Evolutionary conservation across 2,329 filamentous ascomycete species (phyloP).

Genomic region (Claviceps lovelessii): DNA sequence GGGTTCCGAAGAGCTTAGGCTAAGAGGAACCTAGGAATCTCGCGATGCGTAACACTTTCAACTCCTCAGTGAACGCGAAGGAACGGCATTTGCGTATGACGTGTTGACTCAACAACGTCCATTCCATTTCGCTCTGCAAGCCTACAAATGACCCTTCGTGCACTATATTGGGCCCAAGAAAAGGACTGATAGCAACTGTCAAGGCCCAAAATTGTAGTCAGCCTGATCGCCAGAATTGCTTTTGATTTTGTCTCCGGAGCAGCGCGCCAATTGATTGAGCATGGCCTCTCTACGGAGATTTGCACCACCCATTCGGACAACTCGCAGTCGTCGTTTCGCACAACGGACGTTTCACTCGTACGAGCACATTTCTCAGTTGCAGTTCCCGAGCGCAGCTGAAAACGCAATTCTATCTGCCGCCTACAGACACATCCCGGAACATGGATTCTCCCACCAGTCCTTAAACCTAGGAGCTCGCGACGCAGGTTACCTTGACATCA

Average conservation of each 20-base stretch:
- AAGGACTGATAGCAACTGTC: too few relatives aligned
- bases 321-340: neutral
- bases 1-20: too few relatives aligned
- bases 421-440: slow-evolving; percentile 58
- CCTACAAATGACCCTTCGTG: too few relatives aligned
- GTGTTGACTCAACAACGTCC: too few relatives aligned
- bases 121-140: too few relatives aligned
- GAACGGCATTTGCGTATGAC: too few relatives aligned
- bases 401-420: slow-evolving; percentile 68
- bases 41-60: too few relatives aligned
- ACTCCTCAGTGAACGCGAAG: too few relatives aligned
- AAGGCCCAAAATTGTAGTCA: neutral
- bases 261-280: neutral
- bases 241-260: neutral
- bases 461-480: slow-evolving; percentile 69
- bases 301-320: neutral
- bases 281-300: neutral
- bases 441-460: slow-evolving; percentile 67
- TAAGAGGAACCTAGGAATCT: too few relatives aligned
- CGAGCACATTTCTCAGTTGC: slow-evolving; percentile 45
- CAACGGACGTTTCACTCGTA: slow-evolving; percentile 52
- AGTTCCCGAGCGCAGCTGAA: slow-evolving; percentile 55
- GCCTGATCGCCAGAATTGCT: neutral
- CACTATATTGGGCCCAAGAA: too few relatives aligned
- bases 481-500: slow-evolving; percentile 74